Evolutionary conservation across 2,329 filamentous ascomycete genomes (phyloP).

Genomic region (Trichoderma polysporum): DNA sequence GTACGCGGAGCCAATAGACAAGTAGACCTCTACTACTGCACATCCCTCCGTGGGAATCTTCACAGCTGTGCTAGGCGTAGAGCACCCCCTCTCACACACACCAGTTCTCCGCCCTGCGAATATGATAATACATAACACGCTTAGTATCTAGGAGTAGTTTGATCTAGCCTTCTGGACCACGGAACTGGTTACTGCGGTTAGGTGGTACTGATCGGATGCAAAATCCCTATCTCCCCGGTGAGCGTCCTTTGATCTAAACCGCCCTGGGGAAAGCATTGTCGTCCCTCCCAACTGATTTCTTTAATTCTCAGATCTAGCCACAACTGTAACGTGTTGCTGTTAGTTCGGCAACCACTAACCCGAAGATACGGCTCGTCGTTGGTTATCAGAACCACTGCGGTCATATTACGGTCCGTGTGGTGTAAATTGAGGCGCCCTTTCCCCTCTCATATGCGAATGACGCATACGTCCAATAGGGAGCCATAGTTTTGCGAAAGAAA

Average conservation of each 20-base stretch:
- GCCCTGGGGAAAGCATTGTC: background rate
- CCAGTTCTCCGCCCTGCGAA: background rate
- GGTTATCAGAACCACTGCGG: background rate
- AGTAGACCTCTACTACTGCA: background rate
- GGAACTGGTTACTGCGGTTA: background rate
- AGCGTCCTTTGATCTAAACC: background rate
- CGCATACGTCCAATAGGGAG: background rate
- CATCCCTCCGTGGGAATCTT: background rate
- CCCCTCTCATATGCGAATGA: background rate
- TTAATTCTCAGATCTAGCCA: background rate
- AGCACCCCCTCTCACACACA: background rate
- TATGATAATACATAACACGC: background rate
- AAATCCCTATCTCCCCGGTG: conserved; percentile 10
- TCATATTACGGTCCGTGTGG: background rate
- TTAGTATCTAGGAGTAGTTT: background rate
- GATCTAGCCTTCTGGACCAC: background rate
- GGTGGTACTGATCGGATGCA: background rate
- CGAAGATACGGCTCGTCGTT: conserved; percentile 3
- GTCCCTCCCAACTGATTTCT: background rate
- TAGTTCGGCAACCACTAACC: background rate
- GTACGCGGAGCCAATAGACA: background rate
- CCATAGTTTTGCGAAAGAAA: background rate
- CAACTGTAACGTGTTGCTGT: background rate
- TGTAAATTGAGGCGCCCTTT: background rate
- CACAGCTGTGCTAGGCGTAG: background rate